Base-by-base conservation (phyloP, 2,329 filamentous ascomycete species). In the Harringtonia aguacate region DNA sequence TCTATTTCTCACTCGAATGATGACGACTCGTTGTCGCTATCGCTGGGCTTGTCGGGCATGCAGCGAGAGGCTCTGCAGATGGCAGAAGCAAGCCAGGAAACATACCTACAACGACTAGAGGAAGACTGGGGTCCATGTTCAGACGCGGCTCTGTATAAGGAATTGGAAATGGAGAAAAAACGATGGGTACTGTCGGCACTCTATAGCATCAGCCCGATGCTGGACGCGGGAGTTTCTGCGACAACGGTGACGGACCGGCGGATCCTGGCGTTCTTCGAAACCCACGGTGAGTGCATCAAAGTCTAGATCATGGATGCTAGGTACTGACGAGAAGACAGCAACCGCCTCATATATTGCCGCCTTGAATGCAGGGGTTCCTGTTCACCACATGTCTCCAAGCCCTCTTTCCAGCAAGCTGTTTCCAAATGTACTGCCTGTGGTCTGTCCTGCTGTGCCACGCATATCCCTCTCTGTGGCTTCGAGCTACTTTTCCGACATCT, bases 51-150 rank as follows among this genome's bases (percentile, higher is more conserved):
- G 27, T 49, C 54, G 7, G 57, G 56, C 9, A 62, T 79, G 46
- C 71, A 76, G 54, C 65, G 68, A 9, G 72, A 77, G 50, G 68
- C 77, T 39, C 61, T 65, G 29, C 66, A 69, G 40, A 78, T 80
- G 73, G 68, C 72, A 10, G 65, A 63, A 4, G 72, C 74, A 7
- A 68, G 66, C 24, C 61, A 69, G 0, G 67, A 69, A 61, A 72
- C 27, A 66, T 79, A 43, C 36, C 61, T 81, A 5, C 63, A 69
- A 29, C 68, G 75, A 4, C 62, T 83, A 31, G 75, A 70, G 28
- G 69, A 75, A 50, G 64, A 66, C 35, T 71, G 69, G 63, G 68
- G 73, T 44, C 63, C 69, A 4, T 66, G 62, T 31, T 58, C 61
- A 1, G 69, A 75, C 47, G 66, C 70, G 3, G 66, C 63, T n/a